Evolutionary conservation across 129 eudicot genomes (phyloP), one percentile per base, ranked within the genome.

Genomic region (Chrysanthemum makinoi): DNA sequence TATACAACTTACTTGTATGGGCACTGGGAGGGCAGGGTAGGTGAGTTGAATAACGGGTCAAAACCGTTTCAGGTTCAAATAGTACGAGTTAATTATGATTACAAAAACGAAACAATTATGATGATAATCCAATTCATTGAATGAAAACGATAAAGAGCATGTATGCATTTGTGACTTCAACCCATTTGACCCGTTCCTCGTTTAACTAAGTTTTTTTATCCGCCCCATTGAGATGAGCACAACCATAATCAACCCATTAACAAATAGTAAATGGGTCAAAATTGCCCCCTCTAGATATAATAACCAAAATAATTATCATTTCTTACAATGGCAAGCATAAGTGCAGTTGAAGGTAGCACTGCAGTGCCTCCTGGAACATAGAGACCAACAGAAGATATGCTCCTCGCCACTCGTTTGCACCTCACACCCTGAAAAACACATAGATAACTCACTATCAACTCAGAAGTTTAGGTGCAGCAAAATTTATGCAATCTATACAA

Each of bases 301-400:
- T 12, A 74, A 72, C 73, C 10, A 55, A 78, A 10, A 24, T 56
- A 66, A 70, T 33, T 63, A 79, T 43, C 81, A 24, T 65, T 12
- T 64, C 82, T 71, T 86, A 95, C 99, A 79, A 95, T 82, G 26
- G 99, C 73, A 83, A 95, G 96, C 99, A 95, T 95, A 77, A 95
- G 88, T 83, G 99, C 99, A 5, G 99, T 95, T 67, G 99, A 95
- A 65, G 99, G 99, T 83, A 95, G 86, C 46, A 95, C 97, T 51
- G 99, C 99, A 84, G 99, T 95, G 53, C 99, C 99, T 48, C 99
- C 99, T 30, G 99, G 99, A 68, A 95, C 99, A 79, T 95, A 95
- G 51, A 95, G 99, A 70, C 99, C 99, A 74, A 95, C 99, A 49
- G 97, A 82, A 65, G 96, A 79, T 72, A 95, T 90, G 76, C 96